Evolutionary conservation across 2,329 filamentous ascomycete genomes (phyloP).

Genomic region (Colletotrichum godetiae): DNA sequence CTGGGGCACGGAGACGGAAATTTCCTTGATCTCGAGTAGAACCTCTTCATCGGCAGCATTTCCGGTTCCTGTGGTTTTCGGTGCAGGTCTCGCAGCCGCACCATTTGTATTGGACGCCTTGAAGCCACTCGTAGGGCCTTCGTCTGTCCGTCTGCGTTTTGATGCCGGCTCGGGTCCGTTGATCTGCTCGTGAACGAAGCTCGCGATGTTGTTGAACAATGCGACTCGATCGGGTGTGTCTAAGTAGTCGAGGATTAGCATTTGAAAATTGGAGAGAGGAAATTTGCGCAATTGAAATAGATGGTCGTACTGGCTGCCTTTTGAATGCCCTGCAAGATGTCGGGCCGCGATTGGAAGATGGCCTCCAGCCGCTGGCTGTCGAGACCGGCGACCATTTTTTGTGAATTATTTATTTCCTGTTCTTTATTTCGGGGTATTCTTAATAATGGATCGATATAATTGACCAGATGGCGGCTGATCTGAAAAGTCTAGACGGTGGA

Average conservation of each 20-base stretch:
- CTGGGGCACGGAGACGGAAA: conserved; percentile 74
- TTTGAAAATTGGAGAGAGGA: background rate
- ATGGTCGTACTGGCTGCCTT: conserved; percentile 60
- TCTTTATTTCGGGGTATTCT: background rate
- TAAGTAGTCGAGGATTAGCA: conserved; percentile 40
- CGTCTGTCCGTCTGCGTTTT: conserved; percentile 65
- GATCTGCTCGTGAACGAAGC: conserved; percentile 60
- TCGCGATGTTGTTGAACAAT: conserved; percentile 68
- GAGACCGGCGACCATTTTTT: conserved; percentile 55
- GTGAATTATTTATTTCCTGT: background rate
- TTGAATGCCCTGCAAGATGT: conserved; percentile 66
- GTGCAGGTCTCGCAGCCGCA: conserved; percentile 34
- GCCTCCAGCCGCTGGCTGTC: conserved; percentile 61
- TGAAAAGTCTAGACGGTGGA: no score
- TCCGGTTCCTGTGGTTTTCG: conserved; percentile 40
- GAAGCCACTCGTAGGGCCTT: conserved; percentile 44
- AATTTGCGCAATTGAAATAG: background rate
- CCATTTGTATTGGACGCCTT: conserved; percentile 39
- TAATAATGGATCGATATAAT: background rate
- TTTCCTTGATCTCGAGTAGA: conserved; percentile 71
- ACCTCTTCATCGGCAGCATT: conserved; percentile 62
- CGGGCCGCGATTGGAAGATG: conserved; percentile 66
- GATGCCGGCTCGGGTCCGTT: conserved; percentile 57
- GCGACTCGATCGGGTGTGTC: conserved; percentile 61
- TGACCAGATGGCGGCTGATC: background rate